These are phyloP conservation scores for Cubamyces sp. DNA, from an alignment of 768 basidiomycete species.

Conservation along the genomic window DNA sequence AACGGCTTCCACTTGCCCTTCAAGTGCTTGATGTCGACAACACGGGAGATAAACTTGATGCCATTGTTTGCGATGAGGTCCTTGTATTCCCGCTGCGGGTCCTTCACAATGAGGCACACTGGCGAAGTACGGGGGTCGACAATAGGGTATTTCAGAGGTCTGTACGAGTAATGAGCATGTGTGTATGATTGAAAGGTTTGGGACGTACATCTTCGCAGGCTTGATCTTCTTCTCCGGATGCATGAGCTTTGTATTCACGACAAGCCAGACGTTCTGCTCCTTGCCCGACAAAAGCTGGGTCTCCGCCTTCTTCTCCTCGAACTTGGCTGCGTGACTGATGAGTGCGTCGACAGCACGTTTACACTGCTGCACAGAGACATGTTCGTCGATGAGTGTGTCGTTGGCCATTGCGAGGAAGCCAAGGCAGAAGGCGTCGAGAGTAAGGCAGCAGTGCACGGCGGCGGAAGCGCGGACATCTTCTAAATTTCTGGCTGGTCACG, in stretches of 20 bases:
- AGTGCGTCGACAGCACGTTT: constrained; percentile 81
- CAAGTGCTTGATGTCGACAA: constrained; percentile 89
- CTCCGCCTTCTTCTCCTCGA: constrained; percentile 66
- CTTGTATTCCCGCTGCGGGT: constrained; percentile 96
- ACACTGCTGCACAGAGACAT: constrained; percentile 74
- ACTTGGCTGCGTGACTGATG: constrained; percentile 67
- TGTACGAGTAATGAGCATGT: constrained; percentile 28
- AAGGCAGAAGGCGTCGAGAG: not conserved
- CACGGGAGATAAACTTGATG: constrained; percentile 89
- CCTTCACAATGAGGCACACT: constrained; percentile 92
- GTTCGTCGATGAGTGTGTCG: constrained; percentile 59
- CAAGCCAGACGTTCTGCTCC: constrained; percentile 89
- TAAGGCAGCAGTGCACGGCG: not conserved
- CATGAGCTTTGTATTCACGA: constrained; percentile 84
- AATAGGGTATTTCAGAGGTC: constrained; percentile 79
- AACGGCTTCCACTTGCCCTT: constrained; percentile 91
- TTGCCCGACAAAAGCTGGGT: constrained; percentile 74
- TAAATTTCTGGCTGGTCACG: constrained; percentile 14
- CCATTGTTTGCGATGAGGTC: constrained; percentile 78
- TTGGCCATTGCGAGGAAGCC: constrained; percentile 8
- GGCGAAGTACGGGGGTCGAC: constrained; percentile 81
- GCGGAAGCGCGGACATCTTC: not conserved
- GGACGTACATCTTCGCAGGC: constrained; percentile 80
- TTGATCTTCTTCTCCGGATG: constrained; percentile 75
- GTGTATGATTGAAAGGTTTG: not conserved